Evolutionary conservation across 768 basidiomycete genomes (phyloP).

Genomic region (Rhodotorula diobovata): DNA sequence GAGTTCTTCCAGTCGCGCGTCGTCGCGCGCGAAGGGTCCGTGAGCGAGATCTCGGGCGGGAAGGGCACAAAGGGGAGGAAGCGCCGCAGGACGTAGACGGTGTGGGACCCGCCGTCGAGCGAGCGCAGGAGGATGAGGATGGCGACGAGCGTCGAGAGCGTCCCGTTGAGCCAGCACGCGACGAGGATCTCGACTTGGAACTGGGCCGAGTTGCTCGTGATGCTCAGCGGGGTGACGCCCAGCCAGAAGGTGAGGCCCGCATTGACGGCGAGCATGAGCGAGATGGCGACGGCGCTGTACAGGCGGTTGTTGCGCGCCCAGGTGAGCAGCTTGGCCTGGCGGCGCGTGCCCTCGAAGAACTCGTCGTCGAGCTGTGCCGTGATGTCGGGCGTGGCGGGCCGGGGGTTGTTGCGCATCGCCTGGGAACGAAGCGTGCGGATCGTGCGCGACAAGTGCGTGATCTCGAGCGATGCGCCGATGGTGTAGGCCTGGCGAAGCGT

Average conservation of each 20-base stretch:
- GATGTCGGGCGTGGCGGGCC: too few species aligned
- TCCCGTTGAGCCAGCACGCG: slow-evolving; percentile 9
- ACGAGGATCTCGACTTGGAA: slow-evolving; percentile 24
- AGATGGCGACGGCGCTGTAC: slow-evolving; percentile 10
- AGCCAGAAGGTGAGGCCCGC: slow-evolving; percentile 11
- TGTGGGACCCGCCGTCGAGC: slow-evolving; percentile 16
- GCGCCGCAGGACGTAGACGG: not conserved
- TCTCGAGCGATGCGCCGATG: slow-evolving; percentile 16
- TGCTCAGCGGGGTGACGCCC: not conserved
- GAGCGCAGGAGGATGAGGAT: slow-evolving; percentile 36
- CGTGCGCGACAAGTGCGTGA: not conserved
- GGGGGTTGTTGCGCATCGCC: too few species aligned
- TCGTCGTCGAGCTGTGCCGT: not conserved
- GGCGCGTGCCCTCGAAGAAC: not conserved
- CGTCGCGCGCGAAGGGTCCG: slow-evolving; percentile 2
- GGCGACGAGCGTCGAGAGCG: slow-evolving; percentile 22
- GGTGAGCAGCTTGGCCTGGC: slow-evolving; percentile 7
- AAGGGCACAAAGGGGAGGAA: slow-evolving; percentile 15
- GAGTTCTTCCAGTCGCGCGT: not conserved
- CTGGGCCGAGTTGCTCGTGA: not conserved
- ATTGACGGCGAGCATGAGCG: slow-evolving; percentile 9
- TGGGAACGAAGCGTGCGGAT: not conserved
- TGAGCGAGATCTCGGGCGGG: slow-evolving; percentile 20
- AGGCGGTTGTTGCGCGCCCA: slow-evolving; percentile 22
- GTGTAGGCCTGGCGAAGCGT: too few species aligned